A percentile compares a stretch with the other conserved stretches of the same genome.
Conservation (phyloP, 768 basidiomycete species). For the Nidula microcarpa region DNA sequence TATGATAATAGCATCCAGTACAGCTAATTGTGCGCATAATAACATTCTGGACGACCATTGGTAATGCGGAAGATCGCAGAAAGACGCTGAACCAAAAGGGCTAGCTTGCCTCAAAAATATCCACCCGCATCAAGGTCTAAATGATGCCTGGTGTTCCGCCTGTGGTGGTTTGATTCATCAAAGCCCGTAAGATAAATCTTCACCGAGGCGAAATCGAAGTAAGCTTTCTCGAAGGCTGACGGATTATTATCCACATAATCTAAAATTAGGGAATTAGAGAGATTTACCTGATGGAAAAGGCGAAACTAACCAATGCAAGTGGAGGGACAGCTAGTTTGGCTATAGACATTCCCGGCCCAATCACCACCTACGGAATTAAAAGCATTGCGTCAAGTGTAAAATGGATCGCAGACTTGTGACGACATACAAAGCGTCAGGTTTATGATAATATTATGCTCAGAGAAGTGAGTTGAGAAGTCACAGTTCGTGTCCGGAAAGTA, state of each 20-base stretch:
- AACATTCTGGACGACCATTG: no score
- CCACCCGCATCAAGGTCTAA: no score
- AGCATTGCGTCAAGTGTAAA: neutral
- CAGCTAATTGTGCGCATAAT: no score
- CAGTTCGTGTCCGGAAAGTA: neutral
- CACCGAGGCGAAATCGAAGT: neutral
- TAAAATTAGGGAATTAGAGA: neutral
- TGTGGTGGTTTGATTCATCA: no score
- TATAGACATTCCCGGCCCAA: slow-evolving; percentile 7
- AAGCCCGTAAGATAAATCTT: neutral
- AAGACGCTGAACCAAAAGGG: no score
- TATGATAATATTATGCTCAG: slow-evolving; percentile 1
- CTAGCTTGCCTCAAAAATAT: no score
- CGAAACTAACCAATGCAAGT: slow-evolving; percentile 6
- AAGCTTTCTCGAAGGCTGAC: neutral
- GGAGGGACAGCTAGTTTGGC: slow-evolving; percentile 2
- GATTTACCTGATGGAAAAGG: neutral
- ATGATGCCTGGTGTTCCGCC: no score
- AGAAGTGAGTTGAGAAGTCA: neutral
- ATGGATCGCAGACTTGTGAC: neutral
- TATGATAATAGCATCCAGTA: no score
- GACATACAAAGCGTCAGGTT: neutral
- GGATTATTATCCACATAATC: neutral
- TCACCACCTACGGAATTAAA: slow-evolving; percentile 3
- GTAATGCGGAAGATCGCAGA: no score